Percentiles rank a stretch among this genome's conserved stretches.
Evolutionary conservation across 2,329 filamentous ascomycete species (phyloP).

Genomic region (Trichophyton schoenleinii): DNA sequence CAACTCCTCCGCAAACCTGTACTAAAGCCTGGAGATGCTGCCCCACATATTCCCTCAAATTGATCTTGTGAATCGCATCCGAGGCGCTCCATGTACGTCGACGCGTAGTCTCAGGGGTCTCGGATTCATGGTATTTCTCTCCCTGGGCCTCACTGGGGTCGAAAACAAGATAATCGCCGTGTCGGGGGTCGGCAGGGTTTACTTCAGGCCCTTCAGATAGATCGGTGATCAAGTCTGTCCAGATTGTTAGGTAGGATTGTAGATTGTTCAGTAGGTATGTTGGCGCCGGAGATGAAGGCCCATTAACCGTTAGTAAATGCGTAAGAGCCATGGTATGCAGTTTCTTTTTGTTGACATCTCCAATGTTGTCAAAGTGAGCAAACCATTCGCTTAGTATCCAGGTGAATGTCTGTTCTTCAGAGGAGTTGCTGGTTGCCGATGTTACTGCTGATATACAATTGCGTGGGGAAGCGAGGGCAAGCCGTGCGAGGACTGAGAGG

Average conservation of each 20-base stretch:
- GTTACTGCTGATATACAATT: constrained; percentile 48
- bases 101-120: constrained; percentile 31
- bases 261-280: constrained; percentile 31
- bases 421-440: constrained; percentile 21
- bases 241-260: constrained; percentile 36
- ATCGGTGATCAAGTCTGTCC: constrained; percentile 36
- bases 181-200: constrained; percentile 22
- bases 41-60: constrained; percentile 34
- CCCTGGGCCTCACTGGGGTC: constrained; percentile 21
- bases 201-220: constrained; percentile 30
- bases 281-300: constrained; percentile 26
- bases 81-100: constrained; percentile 29
- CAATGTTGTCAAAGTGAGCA: constrained; percentile 37
- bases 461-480: constrained; percentile 59
- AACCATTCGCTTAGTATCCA: constrained; percentile 40
- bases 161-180: constrained; percentile 30
- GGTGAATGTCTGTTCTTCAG: constrained; percentile 24
- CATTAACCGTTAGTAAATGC: constrained; percentile 30
- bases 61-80: constrained; percentile 33
- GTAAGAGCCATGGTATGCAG: constrained; percentile 36
- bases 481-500: constrained; percentile 65
- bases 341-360: constrained; percentile 36
- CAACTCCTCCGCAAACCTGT: constrained; percentile 28
- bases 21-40: constrained; percentile 31
- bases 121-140: constrained; percentile 21